Percentiles rank a stretch among this genome's conserved stretches.
These are phyloP conservation scores for Helicosporidium sp. DNA, from an alignment of 139 green algal species.

Conservation along the genomic window DNA sequence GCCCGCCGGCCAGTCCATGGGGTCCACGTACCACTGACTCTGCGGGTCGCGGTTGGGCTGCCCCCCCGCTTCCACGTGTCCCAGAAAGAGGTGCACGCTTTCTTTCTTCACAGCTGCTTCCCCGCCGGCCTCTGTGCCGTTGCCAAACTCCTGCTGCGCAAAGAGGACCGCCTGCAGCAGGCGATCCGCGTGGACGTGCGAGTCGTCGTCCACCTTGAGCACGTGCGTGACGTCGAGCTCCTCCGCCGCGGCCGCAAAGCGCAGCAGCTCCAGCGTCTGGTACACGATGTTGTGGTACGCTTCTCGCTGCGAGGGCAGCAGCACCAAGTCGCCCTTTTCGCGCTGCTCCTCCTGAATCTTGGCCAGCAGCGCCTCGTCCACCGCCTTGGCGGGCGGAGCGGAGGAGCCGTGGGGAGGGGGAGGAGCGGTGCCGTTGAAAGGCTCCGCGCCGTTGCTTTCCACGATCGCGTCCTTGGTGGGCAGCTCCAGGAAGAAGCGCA, in stretches of 20 bases:
- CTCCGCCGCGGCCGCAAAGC: slow-evolving; percentile 7
- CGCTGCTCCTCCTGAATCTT: no score
- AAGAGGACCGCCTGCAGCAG: slow-evolving; percentile 6
- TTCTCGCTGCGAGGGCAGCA: slow-evolving; percentile 10
- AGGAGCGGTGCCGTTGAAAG: background rate
- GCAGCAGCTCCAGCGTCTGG: slow-evolving; percentile 22
- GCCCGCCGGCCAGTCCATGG: slow-evolving; percentile 17
- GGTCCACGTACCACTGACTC: slow-evolving; percentile 12
- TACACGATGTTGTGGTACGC: slow-evolving; percentile 28
- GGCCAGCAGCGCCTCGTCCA: slow-evolving; percentile 4
- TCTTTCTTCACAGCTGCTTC: background rate
- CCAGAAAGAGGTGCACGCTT: slow-evolving; percentile 12
- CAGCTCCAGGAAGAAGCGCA: slow-evolving; percentile 19
- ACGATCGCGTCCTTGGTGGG: slow-evolving; percentile 8
- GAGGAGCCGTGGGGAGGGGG: background rate
- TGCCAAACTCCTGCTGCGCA: background rate
- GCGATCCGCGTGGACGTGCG: slow-evolving; percentile 11
- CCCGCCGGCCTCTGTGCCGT: background rate
- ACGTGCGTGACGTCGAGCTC: slow-evolving; percentile 13
- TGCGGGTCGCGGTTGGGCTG: slow-evolving; percentile 1
- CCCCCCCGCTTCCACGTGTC: slow-evolving; percentile 14
- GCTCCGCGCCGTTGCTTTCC: background rate
- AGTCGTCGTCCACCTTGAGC: slow-evolving; percentile 29
- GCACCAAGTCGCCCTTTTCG: slow-evolving; percentile 7
- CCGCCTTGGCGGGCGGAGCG: background rate